Evolutionary conservation across 768 basidiomycete species (phyloP), one percentile per base, ranked within the genome.

Genomic region (Polyporus arcularius): DNA sequence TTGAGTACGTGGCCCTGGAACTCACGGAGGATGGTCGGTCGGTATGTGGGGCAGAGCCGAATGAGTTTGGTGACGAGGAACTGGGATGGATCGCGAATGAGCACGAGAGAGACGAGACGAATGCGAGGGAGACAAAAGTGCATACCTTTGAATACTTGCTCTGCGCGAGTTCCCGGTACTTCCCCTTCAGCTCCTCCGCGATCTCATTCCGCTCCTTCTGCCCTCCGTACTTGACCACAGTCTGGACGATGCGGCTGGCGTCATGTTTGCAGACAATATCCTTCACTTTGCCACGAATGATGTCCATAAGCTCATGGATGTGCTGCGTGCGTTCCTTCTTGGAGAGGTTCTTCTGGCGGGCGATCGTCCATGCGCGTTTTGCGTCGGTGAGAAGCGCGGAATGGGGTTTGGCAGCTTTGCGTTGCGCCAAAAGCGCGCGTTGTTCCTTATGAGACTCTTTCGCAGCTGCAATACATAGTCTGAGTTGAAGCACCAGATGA

Each of bases 191-290:
- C 74, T 97, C 95, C 10, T 73, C 74, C 0, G 93, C 95, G 50
- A 97, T 82, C 70, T 92, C 88, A 43, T 92, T 84, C 47, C 94
- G 74, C 72, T 96, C 89, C 51, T 71, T 76, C 69, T 81, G 88
- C 18, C 84, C 80, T 4, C 95, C 95, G 60, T 89, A 85, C 69
- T 91, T 95, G 50, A 96, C 89, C 12, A 90, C 78, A 0, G 86
- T 90, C 72, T 91, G 89, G 21, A 91, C 84, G 61, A 93, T 93
- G 64, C 88, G 84, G 68, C 92, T 94, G 8, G 93, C 94, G 72
- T 96, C 94, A 68, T 96, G 95, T 73, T 95, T 96, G 70, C 92
- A 83, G 2, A 91, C 88, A 40, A 96, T 86, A 35, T 95, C 94
- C 61, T 87, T 87, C 46, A 96, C 86, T 65, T 87, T 86, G 4